These are phyloP conservation scores for Microcyclosporella mali DNA, from an alignment of 2,329 filamentous ascomycete species.

Conservation along the genomic window DNA sequence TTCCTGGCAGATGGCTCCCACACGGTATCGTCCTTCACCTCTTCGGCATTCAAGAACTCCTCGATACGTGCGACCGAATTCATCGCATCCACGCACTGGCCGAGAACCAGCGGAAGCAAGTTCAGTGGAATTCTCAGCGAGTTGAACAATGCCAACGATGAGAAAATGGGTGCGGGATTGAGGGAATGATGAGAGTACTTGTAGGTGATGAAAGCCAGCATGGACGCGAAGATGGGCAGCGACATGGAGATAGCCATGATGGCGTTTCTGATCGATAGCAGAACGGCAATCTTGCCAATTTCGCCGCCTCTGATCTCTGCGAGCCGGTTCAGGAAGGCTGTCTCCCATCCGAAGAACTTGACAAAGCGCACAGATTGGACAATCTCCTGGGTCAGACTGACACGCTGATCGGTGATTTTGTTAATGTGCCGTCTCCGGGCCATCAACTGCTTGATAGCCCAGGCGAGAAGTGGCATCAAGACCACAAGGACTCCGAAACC, in stretches of 20 bases:
- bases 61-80: constrained; percentile 79
- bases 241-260: constrained; percentile 81
- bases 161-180: constrained; percentile 75
- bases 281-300: constrained; percentile 73
- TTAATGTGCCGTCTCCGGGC: constrained; percentile 73
- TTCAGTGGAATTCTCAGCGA: constrained; percentile 84
- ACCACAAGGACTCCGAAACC: constrained; percentile 79
- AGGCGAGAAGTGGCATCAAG: constrained; percentile 69
- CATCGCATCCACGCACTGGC: constrained; percentile 84
- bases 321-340: constrained; percentile 72
- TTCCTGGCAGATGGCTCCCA: constrained; percentile 48
- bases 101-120: constrained; percentile 77
- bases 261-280: constrained; percentile 76
- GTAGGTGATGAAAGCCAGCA: constrained; percentile 86
- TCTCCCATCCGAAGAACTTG: constrained; percentile 96
- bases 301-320: constrained; percentile 68
- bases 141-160: constrained; percentile 90
- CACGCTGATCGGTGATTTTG: constrained; percentile 86
- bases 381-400: constrained; percentile 88
- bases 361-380: constrained; percentile 86
- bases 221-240: constrained; percentile 87
- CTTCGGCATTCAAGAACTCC: constrained; percentile 80
- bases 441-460: constrained; percentile 71
- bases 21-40: constrained; percentile 65
- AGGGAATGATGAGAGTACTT: constrained; percentile 56